phyloP scores from a whole-genome alignment of 352 stramenopile genomes.

The Phytophthora uliginosa region DNA sequence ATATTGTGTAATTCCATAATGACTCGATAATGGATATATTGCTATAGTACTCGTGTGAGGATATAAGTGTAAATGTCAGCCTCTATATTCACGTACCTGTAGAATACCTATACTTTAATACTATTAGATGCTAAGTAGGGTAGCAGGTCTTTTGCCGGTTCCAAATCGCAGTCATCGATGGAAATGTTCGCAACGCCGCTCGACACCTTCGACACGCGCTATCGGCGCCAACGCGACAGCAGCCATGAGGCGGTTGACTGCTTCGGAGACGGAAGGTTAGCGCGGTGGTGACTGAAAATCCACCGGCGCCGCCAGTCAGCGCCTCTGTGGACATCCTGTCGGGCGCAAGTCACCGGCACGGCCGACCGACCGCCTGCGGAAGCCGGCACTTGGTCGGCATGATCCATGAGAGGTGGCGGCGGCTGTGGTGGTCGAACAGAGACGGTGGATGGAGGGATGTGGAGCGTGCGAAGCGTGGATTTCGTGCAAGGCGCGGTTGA shows the following conservation, averaged over 20 bases:
- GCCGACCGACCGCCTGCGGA: too few species aligned
- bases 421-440: too few species aligned
- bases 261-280: constrained; percentile 3
- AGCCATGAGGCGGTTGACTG: constrained; percentile 10
- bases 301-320: not conserved
- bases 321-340: too few species aligned
- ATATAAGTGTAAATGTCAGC: not conserved
- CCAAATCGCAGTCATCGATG: constrained; percentile 12
- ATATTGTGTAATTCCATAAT: not conserved
- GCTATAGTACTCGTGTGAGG: too few species aligned
- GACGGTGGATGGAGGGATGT: too few species aligned
- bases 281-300: not conserved
- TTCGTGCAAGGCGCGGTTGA: too few species aligned
- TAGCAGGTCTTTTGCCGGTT: constrained; percentile 10
- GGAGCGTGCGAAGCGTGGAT: too few species aligned
- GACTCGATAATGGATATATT: not conserved
- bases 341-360: too few species aligned
- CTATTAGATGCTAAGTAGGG: not conserved
- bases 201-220: constrained; percentile 7
- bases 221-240: constrained; percentile 8
- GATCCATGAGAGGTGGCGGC: too few species aligned
- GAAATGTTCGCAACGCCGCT: constrained; percentile 12
- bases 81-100: not conserved
- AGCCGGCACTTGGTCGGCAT: too few species aligned
- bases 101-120: not conserved